phyloP scores from a whole-genome alignment of 495 filamentous ascomycete species.

The Hyaloscypha hepaticicola region DNA sequence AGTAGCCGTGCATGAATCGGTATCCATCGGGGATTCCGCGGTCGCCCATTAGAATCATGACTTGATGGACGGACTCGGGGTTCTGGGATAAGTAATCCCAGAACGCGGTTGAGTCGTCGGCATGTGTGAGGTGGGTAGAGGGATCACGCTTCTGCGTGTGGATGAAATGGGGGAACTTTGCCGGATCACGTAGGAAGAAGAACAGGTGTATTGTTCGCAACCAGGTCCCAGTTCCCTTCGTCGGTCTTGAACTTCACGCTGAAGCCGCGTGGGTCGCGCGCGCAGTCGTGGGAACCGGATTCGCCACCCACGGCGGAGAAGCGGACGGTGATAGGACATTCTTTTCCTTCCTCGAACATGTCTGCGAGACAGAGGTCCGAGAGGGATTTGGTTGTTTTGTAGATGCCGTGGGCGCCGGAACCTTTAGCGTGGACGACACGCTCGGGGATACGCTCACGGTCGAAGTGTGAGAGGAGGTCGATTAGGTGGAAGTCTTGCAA shows the following conservation, averaged over 20 bases:
- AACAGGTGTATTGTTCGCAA: slow-evolving; percentile 39
- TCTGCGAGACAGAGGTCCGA: slow-evolving; percentile 40
- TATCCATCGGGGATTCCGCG: slow-evolving; percentile 59
- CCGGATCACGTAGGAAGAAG: slow-evolving; percentile 55
- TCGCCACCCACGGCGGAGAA: slow-evolving; percentile 76
- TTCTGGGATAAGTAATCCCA: slow-evolving; percentile 43
- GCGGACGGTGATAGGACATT: slow-evolving; percentile 50
- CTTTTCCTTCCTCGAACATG: slow-evolving; percentile 54
- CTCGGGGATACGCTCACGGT: slow-evolving; percentile 64
- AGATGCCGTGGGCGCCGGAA: slow-evolving; percentile 70
- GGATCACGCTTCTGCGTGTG: slow-evolving; percentile 53
- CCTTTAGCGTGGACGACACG: slow-evolving; percentile 79
- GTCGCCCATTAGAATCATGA: slow-evolving; percentile 64
- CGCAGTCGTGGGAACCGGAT: slow-evolving; percentile 67
- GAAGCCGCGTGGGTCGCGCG: slow-evolving; percentile 74
- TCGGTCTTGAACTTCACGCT: slow-evolving; percentile 69
- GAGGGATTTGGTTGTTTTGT: slow-evolving; percentile 55
- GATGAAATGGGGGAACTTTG: slow-evolving; percentile 55
- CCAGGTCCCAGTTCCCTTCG: slow-evolving; percentile 52
- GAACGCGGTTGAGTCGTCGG: slow-evolving; percentile 33
- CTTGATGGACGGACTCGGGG: slow-evolving; percentile 57
- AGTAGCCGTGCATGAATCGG: slow-evolving; percentile 63
- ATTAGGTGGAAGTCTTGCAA: slow-evolving; percentile 61
- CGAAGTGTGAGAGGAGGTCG: slow-evolving; percentile 66
- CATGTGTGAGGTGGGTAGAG: slow-evolving; percentile 50